Base-by-base conservation (phyloP, 176 grass and related monocot species). In the Triticum urartu region DNA sequence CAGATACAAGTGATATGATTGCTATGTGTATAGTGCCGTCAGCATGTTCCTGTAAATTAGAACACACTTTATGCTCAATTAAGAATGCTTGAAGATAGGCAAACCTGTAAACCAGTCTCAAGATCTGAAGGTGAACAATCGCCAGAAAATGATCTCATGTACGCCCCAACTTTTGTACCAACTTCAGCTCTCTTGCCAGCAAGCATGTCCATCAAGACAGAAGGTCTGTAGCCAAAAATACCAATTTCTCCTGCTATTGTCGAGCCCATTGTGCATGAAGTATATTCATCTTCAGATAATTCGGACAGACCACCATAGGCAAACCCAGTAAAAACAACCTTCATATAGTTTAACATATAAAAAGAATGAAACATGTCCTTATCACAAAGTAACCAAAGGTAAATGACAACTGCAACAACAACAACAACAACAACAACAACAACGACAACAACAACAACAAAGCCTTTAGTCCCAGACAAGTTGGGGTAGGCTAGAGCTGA, bases 171-270 rank as follows among this genome's bases (percentile, higher is more conserved):
- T 86, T 99, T 99, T 70, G 94, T 99, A 71, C 94, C 91, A 65
- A 99, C 94, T 91, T 99, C 97, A 84, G 97, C 97, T 90, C 97
- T 92, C 87, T 99, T 99, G 81, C 97, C 97, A 92, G 97, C 97
- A 85, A 99, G 88, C 97, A 99, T 99, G 83, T 99, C 97, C 97
- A 99, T 95, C 78, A 99, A 86, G 34, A 99, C 83, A 81, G 97
- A 96, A 79, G 97, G 97, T 75, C 90, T 94, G 75, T 99, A 96
- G 40, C 94, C 97, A 87, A 96, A 99, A 89, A 92, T 91, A 64
- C 97, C 97, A 83, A 98, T 99, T 81, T 99, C 97, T 84, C 94
- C 94, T 79, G 97, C 93, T 92, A 99, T 95, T 39, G 90, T 99
- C 13, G 97, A 94, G 45, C 94, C 97, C 97, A 99, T 99, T 80